phyloP scores from a whole-genome alignment of 2,329 filamentous ascomycete species.

The Exophiala phaeomuriformis region DNA sequence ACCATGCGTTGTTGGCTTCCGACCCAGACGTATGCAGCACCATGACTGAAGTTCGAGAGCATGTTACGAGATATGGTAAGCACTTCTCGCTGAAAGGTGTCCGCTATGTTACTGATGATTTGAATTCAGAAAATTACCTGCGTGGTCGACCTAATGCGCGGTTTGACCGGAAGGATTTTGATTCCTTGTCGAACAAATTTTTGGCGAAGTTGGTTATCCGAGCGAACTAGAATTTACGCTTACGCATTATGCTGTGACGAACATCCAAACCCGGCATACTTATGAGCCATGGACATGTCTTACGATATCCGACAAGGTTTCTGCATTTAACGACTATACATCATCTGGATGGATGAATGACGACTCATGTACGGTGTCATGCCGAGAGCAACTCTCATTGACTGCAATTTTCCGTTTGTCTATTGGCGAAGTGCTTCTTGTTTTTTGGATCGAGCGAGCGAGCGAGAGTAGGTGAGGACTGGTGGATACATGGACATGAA shows the following conservation, averaged over 20 bases:
- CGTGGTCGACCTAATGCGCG: slow-evolving; percentile 69
- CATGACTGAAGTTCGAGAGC: slow-evolving; percentile 88
- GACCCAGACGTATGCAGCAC: slow-evolving; percentile 89
- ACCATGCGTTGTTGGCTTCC: slow-evolving; percentile 83
- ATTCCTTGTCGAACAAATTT: slow-evolving; percentile 95
- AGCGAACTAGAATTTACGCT: slow-evolving; percentile 38
- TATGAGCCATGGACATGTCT: slow-evolving; percentile 16
- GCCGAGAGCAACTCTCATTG: slow-evolving; percentile 10
- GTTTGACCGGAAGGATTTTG: slow-evolving; percentile 88
- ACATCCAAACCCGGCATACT: slow-evolving; percentile 10
- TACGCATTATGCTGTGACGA: slow-evolving; percentile 12
- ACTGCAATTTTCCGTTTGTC: slow-evolving; percentile 3
- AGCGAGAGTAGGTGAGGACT: not conserved
- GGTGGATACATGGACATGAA: not conserved
- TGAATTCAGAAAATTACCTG: slow-evolving; percentile 68
- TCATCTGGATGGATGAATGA: slow-evolving; percentile 18
- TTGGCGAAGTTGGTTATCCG: slow-evolving; percentile 92
- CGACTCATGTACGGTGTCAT: slow-evolving; percentile 14
- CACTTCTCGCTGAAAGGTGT: slow-evolving; percentile 12
- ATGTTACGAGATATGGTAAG: slow-evolving; percentile 91
- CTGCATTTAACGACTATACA: slow-evolving; percentile 12
- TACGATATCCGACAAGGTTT: slow-evolving; percentile 17
- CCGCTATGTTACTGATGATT: not conserved
- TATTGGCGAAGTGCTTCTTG: not conserved
- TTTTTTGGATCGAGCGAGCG: not conserved